phyloP scores from a whole-genome alignment of 768 basidiomycete species.

The Lactarius vividus region DNA sequence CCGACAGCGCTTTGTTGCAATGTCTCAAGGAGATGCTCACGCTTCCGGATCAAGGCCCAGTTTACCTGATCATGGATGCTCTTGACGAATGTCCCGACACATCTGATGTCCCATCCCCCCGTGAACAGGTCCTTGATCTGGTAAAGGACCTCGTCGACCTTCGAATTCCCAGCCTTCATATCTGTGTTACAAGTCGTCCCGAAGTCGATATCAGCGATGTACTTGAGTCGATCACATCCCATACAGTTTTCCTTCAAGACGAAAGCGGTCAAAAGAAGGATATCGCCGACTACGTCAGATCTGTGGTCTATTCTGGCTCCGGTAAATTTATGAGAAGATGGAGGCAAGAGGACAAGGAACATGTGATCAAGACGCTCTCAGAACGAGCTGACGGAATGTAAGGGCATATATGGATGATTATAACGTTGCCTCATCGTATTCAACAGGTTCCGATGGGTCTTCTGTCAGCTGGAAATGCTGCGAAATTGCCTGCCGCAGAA shows the following conservation, averaged over 20 bases:
- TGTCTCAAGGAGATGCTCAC: not conserved
- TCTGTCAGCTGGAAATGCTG: not conserved
- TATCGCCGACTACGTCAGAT: not conserved
- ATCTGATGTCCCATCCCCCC: not conserved
- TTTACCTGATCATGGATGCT: not conserved
- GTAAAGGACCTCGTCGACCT: not conserved
- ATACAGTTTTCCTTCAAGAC: not conserved
- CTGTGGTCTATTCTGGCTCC: not conserved
- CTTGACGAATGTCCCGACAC: not conserved
- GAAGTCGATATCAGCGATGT: not conserved
- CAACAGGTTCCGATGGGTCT: not conserved
- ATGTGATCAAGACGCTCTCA: not conserved
- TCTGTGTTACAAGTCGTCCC: not conserved
- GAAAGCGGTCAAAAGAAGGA: not conserved
- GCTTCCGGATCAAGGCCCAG: not conserved
- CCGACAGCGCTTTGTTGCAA: not conserved
- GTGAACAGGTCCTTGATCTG: not conserved
- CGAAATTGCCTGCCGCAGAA: not conserved
- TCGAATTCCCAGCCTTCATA: not conserved
- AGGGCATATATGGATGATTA: not conserved
- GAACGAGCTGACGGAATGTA: not conserved
- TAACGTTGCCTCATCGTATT: not conserved
- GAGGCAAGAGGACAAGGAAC: not conserved
- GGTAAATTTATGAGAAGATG: not conserved
- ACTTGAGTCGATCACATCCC: not conserved